phyloP scores from a whole-genome alignment of 768 basidiomycete species.

The Phaeotremella fagi region DNA sequence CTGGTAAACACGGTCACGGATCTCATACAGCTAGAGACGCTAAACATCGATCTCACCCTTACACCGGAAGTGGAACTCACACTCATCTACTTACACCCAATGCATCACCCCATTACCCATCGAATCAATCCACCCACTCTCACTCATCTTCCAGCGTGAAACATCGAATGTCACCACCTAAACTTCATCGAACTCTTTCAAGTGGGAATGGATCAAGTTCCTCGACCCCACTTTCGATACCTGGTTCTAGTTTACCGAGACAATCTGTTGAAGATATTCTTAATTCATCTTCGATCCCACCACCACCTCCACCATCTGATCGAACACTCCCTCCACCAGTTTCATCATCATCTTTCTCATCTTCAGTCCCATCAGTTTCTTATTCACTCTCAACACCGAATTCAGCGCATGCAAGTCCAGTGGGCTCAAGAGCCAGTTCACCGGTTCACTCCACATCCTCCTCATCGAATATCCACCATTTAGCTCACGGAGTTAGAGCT shows the following conservation, averaged over 20 bases:
- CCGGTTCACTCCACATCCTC: constrained; percentile 29
- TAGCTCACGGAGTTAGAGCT: constrained; percentile 76
- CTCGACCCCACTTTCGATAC: no score
- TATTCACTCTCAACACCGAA: constrained; percentile 38
- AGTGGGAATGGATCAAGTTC: constrained; percentile 1
- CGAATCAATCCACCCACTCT: no score
- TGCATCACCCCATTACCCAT: constrained; percentile 38
- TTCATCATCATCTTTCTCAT: constrained; percentile 25
- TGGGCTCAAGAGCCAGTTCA: constrained; percentile 38
- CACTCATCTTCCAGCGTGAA: no score
- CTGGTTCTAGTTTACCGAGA: background rate
- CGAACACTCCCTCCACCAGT: constrained; percentile 45
- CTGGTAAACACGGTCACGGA: constrained; percentile 44
- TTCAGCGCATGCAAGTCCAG: constrained; percentile 41
- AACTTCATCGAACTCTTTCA: constrained; percentile 24
- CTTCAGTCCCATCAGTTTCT: constrained; percentile 20
- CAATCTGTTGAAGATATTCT: constrained; percentile 50
- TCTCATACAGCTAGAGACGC: constrained; percentile 41
- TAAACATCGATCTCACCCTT: constrained; percentile 42
- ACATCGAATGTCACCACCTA: constrained; percentile 39
- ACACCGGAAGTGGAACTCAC: constrained; percentile 11
- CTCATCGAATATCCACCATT: constrained; percentile 54
- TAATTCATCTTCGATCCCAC: constrained; percentile 40
- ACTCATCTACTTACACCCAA: constrained; percentile 28
- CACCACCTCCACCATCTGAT: constrained; percentile 31